These are phyloP conservation scores for Carallia pectinifolia DNA, from an alignment of 345 rosid genomes.

Conservation along the genomic window DNA sequence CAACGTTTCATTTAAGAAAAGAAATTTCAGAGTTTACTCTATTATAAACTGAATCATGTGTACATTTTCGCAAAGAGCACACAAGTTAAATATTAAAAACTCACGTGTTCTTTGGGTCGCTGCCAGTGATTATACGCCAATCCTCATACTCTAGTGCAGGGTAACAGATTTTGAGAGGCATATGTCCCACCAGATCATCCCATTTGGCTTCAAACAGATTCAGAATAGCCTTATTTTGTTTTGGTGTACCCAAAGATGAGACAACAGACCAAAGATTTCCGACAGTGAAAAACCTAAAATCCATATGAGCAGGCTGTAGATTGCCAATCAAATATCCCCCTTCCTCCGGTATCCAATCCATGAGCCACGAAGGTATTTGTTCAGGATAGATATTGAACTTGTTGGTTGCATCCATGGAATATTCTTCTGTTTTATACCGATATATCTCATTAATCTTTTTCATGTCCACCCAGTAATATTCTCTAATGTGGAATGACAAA, in stretches of 20 bases:
- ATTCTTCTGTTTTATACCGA: constrained; percentile 34
- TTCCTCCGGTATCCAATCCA: constrained; percentile 38
- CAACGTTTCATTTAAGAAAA: constrained; percentile 19
- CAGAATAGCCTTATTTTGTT: constrained; percentile 32
- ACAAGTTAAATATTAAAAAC: constrained; percentile 9
- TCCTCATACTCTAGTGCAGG: constrained; percentile 86
- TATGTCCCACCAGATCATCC: constrained; percentile 30
- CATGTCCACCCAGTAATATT: constrained; percentile 37
- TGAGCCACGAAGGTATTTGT: constrained; percentile 33
- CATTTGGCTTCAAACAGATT: constrained; percentile 33
- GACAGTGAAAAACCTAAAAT: constrained; percentile 37
- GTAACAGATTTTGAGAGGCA: constrained; percentile 77
- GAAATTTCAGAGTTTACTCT: background rate
- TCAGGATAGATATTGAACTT: constrained; percentile 38
- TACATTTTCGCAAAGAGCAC: background rate
- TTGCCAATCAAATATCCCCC: constrained; percentile 33
- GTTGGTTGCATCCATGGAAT: constrained; percentile 34
- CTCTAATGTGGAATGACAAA: constrained; percentile 34
- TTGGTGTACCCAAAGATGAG: constrained; percentile 34
- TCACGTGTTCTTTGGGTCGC: constrained; percentile 98
- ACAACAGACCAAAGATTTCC: constrained; percentile 38
- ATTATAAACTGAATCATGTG: background rate
- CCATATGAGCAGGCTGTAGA: constrained; percentile 38
- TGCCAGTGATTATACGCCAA: constrained; percentile 92
- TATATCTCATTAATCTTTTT: constrained; percentile 37